Conservation (phyloP, 495 filamentous ascomycete species). For the Pseudoneurospora amorphoporcata region DNA sequence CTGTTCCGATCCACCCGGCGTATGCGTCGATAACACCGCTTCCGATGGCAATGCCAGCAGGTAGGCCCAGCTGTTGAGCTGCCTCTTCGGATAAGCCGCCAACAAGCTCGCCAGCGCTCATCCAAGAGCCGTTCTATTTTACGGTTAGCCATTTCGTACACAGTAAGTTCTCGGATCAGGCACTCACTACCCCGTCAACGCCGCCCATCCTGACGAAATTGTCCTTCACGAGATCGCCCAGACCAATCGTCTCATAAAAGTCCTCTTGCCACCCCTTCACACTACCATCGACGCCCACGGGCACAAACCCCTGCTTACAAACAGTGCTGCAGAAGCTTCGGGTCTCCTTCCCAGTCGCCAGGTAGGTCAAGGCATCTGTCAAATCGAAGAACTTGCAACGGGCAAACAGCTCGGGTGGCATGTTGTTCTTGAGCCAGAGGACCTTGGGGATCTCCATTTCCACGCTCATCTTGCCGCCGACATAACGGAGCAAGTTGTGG, state of each 20-base stretch:
- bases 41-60: constrained; percentile 79
- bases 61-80: constrained; percentile 73
- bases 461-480: constrained; percentile 93
- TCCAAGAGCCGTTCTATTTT: constrained; percentile 72
- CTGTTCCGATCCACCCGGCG: constrained; percentile 95
- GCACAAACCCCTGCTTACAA: constrained; percentile 93
- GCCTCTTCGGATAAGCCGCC: constrained; percentile 78
- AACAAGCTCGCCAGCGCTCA: constrained; percentile 83
- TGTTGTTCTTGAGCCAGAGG: constrained; percentile 93
- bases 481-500: constrained; percentile 89
- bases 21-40: constrained; percentile 98
- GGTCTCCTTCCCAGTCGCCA: constrained; percentile 90
- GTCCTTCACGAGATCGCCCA: constrained; percentile 70
- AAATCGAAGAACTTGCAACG: constrained; percentile 95
- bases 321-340: constrained; percentile 88
- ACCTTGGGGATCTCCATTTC: constrained; percentile 99
- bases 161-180: constrained; percentile 11
- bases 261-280: constrained; percentile 98
- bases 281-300: constrained; percentile 90
- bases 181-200: constrained; percentile 83
- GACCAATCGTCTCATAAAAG: constrained; percentile 74
- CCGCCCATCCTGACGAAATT: constrained; percentile 88
- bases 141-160: constrained; percentile 6
- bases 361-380: constrained; percentile 83
- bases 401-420: constrained; percentile 84